Base-by-base conservation (phyloP, 345 rosid genomes). In the Cochlearia excelsa region DNA sequence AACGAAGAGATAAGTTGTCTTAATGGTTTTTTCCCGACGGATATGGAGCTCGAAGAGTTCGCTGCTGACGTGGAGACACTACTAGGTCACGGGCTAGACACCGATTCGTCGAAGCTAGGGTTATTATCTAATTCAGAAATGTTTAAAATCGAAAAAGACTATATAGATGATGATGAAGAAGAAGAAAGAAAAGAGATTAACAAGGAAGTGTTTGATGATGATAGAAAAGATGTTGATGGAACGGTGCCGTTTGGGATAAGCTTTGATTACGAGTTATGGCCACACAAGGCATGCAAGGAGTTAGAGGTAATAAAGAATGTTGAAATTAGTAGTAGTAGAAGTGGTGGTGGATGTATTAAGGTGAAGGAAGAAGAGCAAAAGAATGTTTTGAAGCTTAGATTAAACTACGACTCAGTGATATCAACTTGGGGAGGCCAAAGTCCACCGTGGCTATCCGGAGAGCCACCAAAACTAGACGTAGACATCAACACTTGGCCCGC, bases 51-150 rank as follows among this genome's bases (percentile, higher is more conserved):
- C 5, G 99, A 83, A 1, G 91, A 86, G 57, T 93, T 92, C 48
- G 86, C 93, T 6, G 97, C 97, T 5, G 88, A 86, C 54, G 93
- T 93, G 39, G 94, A 93, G 79, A 85, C 70, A 62, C 68, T 93
- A 69, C 83, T 93, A 1, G 97, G 99, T 5, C 79, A 74, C 39
- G 91, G 86, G 4, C 78, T 88, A 28, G 91, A 83, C 29, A 74
- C 72, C 1, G 86, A 89, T 69, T 75, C 84, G 1, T 85, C 81
- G 57, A 91, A 80, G 11, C 68, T 88, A 61, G 94, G 89, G 53
- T 64, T 93, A 29, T 64, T 93, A 29, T 26, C 65, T 7, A 56
- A 63, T 3, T 10, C 69, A 35, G 63, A 62, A 47, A 43, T 70
- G 53, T 51, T 70, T n/a, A 86, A 88, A 78, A 7, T 80, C 35